These are phyloP conservation scores for Lumnitzera racemosa DNA, from an alignment of 345 rosid species.

Conservation along the genomic window DNA sequence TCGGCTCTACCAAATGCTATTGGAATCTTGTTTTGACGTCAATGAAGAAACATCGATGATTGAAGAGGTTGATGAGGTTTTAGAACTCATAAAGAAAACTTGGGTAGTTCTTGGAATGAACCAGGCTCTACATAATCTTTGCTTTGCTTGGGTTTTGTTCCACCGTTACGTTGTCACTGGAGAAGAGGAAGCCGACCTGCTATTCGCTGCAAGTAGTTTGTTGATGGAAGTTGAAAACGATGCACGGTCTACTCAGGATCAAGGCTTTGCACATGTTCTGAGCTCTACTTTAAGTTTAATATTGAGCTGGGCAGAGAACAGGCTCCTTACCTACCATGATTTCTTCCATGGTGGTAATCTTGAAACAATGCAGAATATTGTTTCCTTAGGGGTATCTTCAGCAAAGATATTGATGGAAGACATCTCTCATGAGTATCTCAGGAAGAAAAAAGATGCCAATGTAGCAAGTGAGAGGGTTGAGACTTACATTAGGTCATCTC, in stretches of 20 bases:
- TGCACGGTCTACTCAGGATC: constrained; percentile 49
- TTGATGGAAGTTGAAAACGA: constrained; percentile 67
- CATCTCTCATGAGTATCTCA: constrained; percentile 50
- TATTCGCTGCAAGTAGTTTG: constrained; percentile 70
- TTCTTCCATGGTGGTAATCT: constrained; percentile 57
- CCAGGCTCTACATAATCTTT: constrained; percentile 69
- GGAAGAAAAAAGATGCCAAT: constrained; percentile 50
- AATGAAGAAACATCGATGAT: constrained; percentile 58
- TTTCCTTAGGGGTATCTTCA: constrained; percentile 59
- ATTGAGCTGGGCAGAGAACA: constrained; percentile 78
- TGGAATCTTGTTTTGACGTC: constrained; percentile 83
- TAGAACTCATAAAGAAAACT: constrained; percentile 86
- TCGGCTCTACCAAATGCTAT: constrained; percentile 57
- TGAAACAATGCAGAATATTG: constrained; percentile 61
- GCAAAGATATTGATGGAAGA: constrained; percentile 64
- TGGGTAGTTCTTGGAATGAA: constrained; percentile 80
- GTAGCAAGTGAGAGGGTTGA: constrained; percentile 59
- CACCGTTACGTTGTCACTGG: constrained; percentile 67
- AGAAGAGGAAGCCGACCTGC: constrained; percentile 68
- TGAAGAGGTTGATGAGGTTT: constrained; percentile 84
- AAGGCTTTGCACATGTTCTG: constrained; percentile 39
- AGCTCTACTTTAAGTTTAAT: constrained; percentile 54
- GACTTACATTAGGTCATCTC: constrained; percentile 70
- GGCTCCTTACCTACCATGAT: constrained; percentile 73
- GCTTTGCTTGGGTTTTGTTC: constrained; percentile 86